Percentiles rank a stretch among this genome's conserved stretches.
phyloP scores from a whole-genome alignment of 2,329 filamentous ascomycete species.

The Emergomyces africanus region DNA sequence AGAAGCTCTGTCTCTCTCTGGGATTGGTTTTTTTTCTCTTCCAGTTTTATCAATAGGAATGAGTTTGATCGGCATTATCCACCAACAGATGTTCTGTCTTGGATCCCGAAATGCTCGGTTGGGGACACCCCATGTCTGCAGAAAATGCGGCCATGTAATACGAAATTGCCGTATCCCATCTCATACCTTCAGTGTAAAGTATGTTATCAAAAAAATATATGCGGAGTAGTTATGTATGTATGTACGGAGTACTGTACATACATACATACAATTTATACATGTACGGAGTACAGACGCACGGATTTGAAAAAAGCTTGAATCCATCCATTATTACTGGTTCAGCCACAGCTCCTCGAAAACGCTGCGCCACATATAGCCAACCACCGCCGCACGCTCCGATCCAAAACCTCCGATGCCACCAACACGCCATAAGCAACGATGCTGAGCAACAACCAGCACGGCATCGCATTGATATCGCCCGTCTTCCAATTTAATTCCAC shows the following conservation, averaged over 20 bases:
- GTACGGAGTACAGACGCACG: too few relatives aligned
- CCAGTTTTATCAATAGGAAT: background rate
- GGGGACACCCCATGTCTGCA: background rate
- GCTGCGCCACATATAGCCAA: background rate
- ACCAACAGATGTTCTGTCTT: background rate
- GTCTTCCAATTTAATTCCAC: background rate
- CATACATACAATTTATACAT: too few relatives aligned
- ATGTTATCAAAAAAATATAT: background rate
- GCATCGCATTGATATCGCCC: background rate
- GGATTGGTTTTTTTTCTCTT: background rate
- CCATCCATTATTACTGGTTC: background rate
- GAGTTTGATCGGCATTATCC: background rate
- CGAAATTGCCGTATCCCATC: background rate
- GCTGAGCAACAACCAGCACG: background rate
- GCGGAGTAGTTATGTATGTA: too few relatives aligned
- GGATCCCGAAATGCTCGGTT: too few relatives aligned
- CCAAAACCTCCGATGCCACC: background rate
- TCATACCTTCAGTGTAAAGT: background rate
- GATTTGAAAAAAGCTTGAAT: too few relatives aligned
- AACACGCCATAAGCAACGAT: background rate
- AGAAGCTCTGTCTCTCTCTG: background rate
- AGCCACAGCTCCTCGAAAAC: background rate
- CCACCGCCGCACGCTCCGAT: background rate
- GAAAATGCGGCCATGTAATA: background rate
- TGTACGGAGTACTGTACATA: too few relatives aligned